A percentile compares a stretch with the other conserved stretches of the same genome.
Conservation (phyloP, 441 rosid species). For the Erodium chrysanthum region DNA sequence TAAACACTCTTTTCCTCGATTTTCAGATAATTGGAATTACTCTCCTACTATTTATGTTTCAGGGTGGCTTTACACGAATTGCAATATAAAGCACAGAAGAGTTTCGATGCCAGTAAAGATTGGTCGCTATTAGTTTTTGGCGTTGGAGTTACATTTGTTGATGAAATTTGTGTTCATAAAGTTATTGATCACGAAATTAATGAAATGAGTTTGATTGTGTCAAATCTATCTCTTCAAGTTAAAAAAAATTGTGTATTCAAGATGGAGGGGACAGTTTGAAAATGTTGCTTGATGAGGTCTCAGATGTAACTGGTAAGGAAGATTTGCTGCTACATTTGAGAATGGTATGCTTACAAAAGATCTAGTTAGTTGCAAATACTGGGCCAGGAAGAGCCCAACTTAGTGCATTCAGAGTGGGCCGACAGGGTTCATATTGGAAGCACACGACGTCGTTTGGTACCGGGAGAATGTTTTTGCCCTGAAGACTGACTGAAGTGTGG, state of each 20-base stretch:
- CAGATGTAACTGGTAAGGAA: constrained; percentile 68
- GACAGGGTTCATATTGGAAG: neutral
- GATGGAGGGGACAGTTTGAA: constrained; percentile 39
- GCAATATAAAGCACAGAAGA: constrained; percentile 71
- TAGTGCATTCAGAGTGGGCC: neutral
- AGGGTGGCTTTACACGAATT: constrained; percentile 79
- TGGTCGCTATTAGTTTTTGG: constrained; percentile 78
- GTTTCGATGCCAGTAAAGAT: constrained; percentile 71
- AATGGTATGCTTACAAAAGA: constrained; percentile 73
- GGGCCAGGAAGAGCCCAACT: no score
- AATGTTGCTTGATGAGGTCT: constrained; percentile 38
- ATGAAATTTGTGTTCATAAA: constrained; percentile 42
- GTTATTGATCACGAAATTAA: constrained; percentile 25
- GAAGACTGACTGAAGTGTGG: no score
- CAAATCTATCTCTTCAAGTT: constrained; percentile 42
- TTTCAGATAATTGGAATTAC: no score
- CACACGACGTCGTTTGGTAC: neutral
- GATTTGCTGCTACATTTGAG: constrained; percentile 58
- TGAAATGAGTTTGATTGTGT: constrained; percentile 33
- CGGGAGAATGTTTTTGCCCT: neutral
- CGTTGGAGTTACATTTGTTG: constrained; percentile 75
- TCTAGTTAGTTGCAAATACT: no score
- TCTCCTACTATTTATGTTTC: constrained; percentile 4
- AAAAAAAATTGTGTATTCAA: constrained; percentile 44
- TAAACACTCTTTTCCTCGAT: no score